Evolutionary conservation across 768 basidiomycete species (phyloP).

Genomic region (Macrolepiota dolichaula): DNA sequence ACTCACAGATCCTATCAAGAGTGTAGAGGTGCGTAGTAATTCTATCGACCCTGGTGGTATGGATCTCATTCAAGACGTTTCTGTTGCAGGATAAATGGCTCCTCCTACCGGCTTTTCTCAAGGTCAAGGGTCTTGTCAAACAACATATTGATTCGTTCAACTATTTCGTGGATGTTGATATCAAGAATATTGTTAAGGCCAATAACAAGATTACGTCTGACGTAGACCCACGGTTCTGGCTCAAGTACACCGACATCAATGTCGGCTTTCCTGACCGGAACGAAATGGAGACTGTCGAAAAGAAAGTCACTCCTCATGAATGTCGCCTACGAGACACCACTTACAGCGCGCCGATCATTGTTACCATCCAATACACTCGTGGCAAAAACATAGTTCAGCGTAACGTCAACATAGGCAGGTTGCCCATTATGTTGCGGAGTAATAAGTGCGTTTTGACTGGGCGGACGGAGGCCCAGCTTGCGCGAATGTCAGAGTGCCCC

Average conservation of each 20-base stretch:
- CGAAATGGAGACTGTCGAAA: slow-evolving; percentile 75
- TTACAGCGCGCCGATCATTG: slow-evolving; percentile 89
- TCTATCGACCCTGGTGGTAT: neutral
- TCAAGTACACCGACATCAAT: slow-evolving; percentile 94
- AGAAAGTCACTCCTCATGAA: slow-evolving; percentile 91
- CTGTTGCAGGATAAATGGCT: slow-evolving; percentile 92
- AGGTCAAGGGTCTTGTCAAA: slow-evolving; percentile 98
- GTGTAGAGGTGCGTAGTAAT: slow-evolving; percentile 68
- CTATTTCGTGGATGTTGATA: slow-evolving; percentile 96
- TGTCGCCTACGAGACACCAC: slow-evolving; percentile 94
- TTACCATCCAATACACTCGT: slow-evolving; percentile 92
- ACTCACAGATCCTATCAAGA: slow-evolving; percentile 88
- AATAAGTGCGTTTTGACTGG: slow-evolving; percentile 91
- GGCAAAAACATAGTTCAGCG: slow-evolving; percentile 86
- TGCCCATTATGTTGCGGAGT: slow-evolving; percentile 96
- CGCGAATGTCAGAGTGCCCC: slow-evolving; percentile 96
- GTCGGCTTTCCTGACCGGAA: slow-evolving; percentile 91
- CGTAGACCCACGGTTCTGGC: slow-evolving; percentile 94
- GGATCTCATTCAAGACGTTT: neutral
- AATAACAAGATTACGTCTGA: slow-evolving; percentile 95
- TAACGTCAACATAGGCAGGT: slow-evolving; percentile 83
- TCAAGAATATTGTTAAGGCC: slow-evolving; percentile 93
- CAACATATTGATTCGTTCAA: slow-evolving; percentile 99
- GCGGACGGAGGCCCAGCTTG: slow-evolving; percentile 73
- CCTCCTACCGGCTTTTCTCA: slow-evolving; percentile 90